phyloP scores from a whole-genome alignment of 1,284 basidiomycete species.

The Salmacisia buchloeana region DNA sequence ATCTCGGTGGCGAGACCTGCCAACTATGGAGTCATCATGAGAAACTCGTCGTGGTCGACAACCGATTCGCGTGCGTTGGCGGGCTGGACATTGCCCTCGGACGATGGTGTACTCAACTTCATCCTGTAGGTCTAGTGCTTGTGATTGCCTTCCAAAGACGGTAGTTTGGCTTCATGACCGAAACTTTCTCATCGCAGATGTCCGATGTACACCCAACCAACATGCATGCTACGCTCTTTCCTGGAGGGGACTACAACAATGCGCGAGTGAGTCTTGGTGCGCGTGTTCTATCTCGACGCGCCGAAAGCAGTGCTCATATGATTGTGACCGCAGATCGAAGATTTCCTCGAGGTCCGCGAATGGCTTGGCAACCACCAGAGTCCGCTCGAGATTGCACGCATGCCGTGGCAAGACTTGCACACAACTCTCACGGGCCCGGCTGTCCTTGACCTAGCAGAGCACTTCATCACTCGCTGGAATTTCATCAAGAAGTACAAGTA shows the following conservation, averaged over 20 bases:
- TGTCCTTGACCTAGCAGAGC: conserved; percentile 81
- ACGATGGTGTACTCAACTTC: conserved; percentile 68
- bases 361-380: conserved; percentile 71
- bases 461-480: conserved; percentile 84
- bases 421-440: conserved; percentile 70
- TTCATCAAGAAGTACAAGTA: conserved; percentile 48
- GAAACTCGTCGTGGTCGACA: conserved; percentile 67
- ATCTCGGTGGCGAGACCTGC: conserved; percentile 27
- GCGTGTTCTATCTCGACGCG: no score
- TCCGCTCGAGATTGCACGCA: conserved; percentile 58
- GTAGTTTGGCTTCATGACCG: background rate
- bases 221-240: conserved; percentile 64
- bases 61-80: conserved; percentile 60
- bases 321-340: no score
- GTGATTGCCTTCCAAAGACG: conserved; percentile 62
- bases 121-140: conserved; percentile 60
- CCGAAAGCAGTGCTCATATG: no score
- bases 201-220: background rate
- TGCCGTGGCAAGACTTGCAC: conserved; percentile 56
- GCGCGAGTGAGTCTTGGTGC: no score
- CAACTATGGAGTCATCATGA: conserved; percentile 22
- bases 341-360: conserved; percentile 58
- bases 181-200: background rate
- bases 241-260: conserved; percentile 82
- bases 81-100: conserved; percentile 89